phyloP scores from a whole-genome alignment of 768 basidiomycete genomes.

The Mycena chlorophos region DNA sequence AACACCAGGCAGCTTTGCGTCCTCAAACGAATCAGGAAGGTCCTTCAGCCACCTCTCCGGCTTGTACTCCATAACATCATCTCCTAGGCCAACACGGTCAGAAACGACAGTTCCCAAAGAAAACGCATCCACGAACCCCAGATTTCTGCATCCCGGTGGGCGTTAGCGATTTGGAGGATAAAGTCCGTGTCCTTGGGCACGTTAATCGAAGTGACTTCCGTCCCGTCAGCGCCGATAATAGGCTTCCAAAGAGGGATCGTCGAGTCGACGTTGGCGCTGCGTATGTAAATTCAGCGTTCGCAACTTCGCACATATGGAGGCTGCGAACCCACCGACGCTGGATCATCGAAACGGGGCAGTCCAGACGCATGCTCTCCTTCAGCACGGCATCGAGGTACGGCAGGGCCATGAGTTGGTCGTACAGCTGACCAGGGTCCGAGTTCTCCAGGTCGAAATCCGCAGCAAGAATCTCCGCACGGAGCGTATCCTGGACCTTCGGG shows the following conservation, averaged over 20 bases:
- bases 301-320: neutral
- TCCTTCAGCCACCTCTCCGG: conserved; percentile 38
- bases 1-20: conserved; percentile 37
- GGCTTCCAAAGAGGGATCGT: conserved; percentile 36
- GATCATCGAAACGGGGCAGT: conserved; percentile 22
- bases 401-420: conserved; percentile 23
- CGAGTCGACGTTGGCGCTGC: conserved; percentile 32
- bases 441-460: conserved; percentile 7
- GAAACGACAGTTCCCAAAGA: neutral
- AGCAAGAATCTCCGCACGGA: conserved; percentile 5
- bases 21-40: conserved; percentile 26
- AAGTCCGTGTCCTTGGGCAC: conserved; percentile 33
- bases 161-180: conserved; percentile 30
- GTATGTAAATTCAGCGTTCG: neutral
- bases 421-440: conserved; percentile 10
- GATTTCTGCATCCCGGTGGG: conserved; percentile 34
- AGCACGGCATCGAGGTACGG: conserved; percentile 28
- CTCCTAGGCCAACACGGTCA: conserved; percentile 21
- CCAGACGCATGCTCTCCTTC: conserved; percentile 27
- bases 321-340: conserved; percentile 3
- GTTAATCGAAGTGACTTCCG: conserved; percentile 26
- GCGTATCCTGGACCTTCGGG: conserved; percentile 22
- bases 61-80: conserved; percentile 37
- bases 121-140: conserved; percentile 28
- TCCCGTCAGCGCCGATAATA: conserved; percentile 26